phyloP scores from a whole-genome alignment of 306 rosid genomes.

The Senna tora region DNA sequence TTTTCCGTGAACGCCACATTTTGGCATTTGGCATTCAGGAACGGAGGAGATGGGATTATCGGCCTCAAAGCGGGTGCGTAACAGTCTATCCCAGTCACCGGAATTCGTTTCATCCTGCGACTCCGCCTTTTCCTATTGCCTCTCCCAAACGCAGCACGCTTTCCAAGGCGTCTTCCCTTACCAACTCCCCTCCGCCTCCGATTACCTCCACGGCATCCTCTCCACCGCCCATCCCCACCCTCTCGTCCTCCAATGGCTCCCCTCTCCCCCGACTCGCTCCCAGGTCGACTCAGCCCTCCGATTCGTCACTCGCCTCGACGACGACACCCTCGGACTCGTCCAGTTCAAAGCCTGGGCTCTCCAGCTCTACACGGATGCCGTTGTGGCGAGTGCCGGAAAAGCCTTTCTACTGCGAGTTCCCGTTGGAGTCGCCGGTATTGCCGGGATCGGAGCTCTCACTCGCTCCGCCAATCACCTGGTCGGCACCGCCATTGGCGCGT shows the following conservation, averaged over 20 bases:
- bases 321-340: constrained; percentile 34
- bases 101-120: constrained; percentile 69
- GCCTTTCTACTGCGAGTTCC: constrained; percentile 63
- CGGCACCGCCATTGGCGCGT: constrained; percentile 65
- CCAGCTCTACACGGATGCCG: constrained; percentile 58
- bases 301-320: constrained; percentile 21
- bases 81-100: constrained; percentile 45
- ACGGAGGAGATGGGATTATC: constrained; percentile 58
- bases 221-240: constrained; percentile 42
- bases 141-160: constrained; percentile 65
- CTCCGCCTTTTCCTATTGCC: constrained; percentile 61
- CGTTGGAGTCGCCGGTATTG: constrained; percentile 73
- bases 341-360: constrained; percentile 74
- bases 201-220: constrained; percentile 57
- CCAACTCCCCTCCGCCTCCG: constrained; percentile 76
- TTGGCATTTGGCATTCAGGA: no score
- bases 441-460: constrained; percentile 64
- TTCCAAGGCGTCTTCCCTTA: constrained; percentile 69
- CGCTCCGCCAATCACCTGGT: constrained; percentile 51
- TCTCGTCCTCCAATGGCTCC: constrained; percentile 66
- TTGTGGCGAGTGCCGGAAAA: constrained; percentile 51
- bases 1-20: no score
- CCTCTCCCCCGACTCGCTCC: constrained; percentile 56
- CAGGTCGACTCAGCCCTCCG: constrained; percentile 75
- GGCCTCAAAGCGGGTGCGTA: constrained; percentile 65